These are phyloP conservation scores for Globisporangium radiosum DNA, from an alignment of 352 stramenopile species.

Conservation along the genomic window DNA sequence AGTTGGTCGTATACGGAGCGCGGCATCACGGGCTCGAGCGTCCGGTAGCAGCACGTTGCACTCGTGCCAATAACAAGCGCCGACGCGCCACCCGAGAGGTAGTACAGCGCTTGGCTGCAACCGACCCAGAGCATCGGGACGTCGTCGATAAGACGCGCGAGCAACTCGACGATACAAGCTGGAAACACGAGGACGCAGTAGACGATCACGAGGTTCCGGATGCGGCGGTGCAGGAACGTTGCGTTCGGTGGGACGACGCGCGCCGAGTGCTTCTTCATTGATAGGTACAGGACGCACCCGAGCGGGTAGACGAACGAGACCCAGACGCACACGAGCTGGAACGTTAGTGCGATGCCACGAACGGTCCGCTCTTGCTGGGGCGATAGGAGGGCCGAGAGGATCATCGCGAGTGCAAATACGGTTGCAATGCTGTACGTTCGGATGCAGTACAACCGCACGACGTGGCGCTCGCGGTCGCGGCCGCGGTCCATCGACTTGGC, in stretches of 20 bases:
- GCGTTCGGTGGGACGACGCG: slow-evolving; percentile 38
- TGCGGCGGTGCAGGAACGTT: slow-evolving; percentile 48
- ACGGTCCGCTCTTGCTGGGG: slow-evolving; percentile 22
- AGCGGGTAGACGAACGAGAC: slow-evolving; percentile 52
- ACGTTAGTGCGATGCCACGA: slow-evolving; percentile 29
- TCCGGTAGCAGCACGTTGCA: slow-evolving; percentile 55
- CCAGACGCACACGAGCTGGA: slow-evolving; percentile 44
- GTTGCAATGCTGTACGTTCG: slow-evolving; percentile 25
- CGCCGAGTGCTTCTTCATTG: slow-evolving; percentile 31
- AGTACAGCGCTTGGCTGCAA: slow-evolving; percentile 47
- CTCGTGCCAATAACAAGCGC: slow-evolving; percentile 58
- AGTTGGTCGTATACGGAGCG: slow-evolving; percentile 54
- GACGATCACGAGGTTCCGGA: slow-evolving; percentile 61
- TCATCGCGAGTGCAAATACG: slow-evolving; percentile 34
- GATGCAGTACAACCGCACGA: slow-evolving; percentile 46
- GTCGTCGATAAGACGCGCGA: slow-evolving; percentile 16
- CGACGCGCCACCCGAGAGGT: slow-evolving; percentile 48
- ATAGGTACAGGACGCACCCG: slow-evolving; percentile 40
- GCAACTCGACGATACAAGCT: slow-evolving; percentile 42
- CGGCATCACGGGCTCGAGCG: slow-evolving; percentile 54
- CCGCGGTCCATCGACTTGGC: slow-evolving; percentile 62
- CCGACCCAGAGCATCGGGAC: slow-evolving; percentile 39
- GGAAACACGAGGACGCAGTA: slow-evolving; percentile 66
- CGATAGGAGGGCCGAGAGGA: slow-evolving; percentile 26
- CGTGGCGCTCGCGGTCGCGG: slow-evolving; percentile 35